Evolutionary conservation across 2,329 filamentous ascomycete species (phyloP).

Genomic region (Shiraia sp.): DNA sequence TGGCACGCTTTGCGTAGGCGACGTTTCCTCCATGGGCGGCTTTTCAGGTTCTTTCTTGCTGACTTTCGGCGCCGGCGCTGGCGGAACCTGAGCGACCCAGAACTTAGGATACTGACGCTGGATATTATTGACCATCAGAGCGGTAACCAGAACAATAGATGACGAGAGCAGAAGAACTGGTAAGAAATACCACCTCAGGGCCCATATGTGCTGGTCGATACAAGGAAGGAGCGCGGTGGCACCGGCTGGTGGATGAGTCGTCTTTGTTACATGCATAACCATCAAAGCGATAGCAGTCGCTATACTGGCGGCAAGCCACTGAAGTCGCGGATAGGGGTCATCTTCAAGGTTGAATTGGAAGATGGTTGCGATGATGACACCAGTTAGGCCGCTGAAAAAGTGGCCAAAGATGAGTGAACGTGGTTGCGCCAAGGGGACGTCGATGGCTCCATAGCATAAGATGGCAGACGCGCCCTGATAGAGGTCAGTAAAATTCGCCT

Average conservation of each 20-base stretch:
- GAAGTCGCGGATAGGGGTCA: slow-evolving; percentile 30
- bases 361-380: slow-evolving; percentile 50
- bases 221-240: slow-evolving; percentile 52
- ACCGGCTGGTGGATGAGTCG: slow-evolving; percentile 53
- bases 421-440: slow-evolving; percentile 51
- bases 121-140: slow-evolving; percentile 51
- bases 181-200: slow-evolving; percentile 49
- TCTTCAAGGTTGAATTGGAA: slow-evolving; percentile 45
- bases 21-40: slow-evolving; percentile 10
- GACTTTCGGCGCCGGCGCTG: slow-evolving; percentile 19
- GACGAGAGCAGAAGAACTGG: slow-evolving; percentile 48
- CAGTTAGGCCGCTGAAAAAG: slow-evolving; percentile 48
- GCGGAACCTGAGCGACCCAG: slow-evolving; percentile 48
- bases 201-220: slow-evolving; percentile 44
- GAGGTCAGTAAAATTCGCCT: slow-evolving; percentile 6
- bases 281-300: slow-evolving; percentile 48
- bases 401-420: slow-evolving; percentile 51
- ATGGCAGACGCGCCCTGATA: slow-evolving; percentile 50
- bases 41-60: slow-evolving; percentile 7
- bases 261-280: slow-evolving; percentile 53
- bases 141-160: slow-evolving; percentile 45
- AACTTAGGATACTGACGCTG: slow-evolving; percentile 51
- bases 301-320: slow-evolving; percentile 51
- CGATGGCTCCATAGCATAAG: slow-evolving; percentile 51
- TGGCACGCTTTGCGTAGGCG: slow-evolving; percentile 12